Percentiles rank a stretch among this genome's conserved stretches.
phyloP scores from a whole-genome alignment of 331 rosid species.

The Rosa hybrid region DNA sequence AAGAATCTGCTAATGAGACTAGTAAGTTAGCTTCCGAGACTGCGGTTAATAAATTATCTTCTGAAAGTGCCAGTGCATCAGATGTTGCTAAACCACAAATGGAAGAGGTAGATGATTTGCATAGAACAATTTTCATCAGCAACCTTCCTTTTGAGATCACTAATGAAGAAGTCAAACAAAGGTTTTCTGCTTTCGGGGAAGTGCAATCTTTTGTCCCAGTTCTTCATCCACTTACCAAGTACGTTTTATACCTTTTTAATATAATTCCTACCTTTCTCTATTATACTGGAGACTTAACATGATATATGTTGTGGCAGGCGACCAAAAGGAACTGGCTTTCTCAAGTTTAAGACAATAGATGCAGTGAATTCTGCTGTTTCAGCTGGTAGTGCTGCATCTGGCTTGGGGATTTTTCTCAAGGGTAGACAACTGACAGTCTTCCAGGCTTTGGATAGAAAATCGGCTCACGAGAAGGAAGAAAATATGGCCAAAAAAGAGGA shows the following conservation, averaged over 20 bases:
- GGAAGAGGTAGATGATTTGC: conserved; percentile 59
- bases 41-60: conserved; percentile 39
- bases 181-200: conserved; percentile 86
- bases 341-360: conserved; percentile 69
- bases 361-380: conserved; percentile 75
- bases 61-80: conserved; percentile 46
- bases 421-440: conserved; percentile 83
- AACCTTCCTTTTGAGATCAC: conserved; percentile 85
- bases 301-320: conserved; percentile 60
- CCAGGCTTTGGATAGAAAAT: conserved; percentile 85
- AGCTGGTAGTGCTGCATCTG: conserved; percentile 62
- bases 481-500: conserved; percentile 67
- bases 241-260: conserved; percentile 26
- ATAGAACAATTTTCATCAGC: conserved; percentile 73
- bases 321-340: conserved; percentile 95
- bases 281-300: conserved; percentile 14
- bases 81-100: conserved; percentile 41
- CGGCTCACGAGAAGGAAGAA: conserved; percentile 84
- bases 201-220: conserved; percentile 81
- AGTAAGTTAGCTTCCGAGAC: conserved; percentile 43
- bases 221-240: conserved; percentile 87
- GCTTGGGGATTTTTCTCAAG: conserved; percentile 68
- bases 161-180: conserved; percentile 75
- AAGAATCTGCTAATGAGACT: conserved; percentile 38
- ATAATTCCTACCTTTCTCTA: conserved; percentile 18